Evolutionary conservation across 768 basidiomycete genomes (phyloP).

Genomic region (Butyriboletus loyo): DNA sequence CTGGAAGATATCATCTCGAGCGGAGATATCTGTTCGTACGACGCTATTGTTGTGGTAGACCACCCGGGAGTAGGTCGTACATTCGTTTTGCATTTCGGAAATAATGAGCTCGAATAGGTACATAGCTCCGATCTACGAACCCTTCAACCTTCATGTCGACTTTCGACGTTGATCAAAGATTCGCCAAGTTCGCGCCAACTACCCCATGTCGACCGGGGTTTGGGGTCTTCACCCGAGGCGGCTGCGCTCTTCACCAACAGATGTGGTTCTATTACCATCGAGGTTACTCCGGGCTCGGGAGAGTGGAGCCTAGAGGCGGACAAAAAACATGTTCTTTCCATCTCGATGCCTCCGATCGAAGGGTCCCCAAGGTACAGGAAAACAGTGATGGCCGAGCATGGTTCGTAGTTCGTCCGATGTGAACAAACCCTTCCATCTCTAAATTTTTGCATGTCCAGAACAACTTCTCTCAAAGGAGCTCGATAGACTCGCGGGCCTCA

Average conservation of each 20-base stretch:
- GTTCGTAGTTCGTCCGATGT: constrained; percentile 36
- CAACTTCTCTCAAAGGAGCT: constrained; percentile 48
- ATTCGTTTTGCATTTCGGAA: neutral
- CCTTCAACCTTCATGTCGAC: constrained; percentile 49
- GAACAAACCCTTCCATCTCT: neutral
- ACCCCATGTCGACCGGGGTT: constrained; percentile 48
- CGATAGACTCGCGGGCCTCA: constrained; percentile 41
- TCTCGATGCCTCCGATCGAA: constrained; percentile 51
- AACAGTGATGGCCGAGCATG: constrained; percentile 47
- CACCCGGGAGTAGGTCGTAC: constrained; percentile 63
- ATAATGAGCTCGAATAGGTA: constrained; percentile 40
- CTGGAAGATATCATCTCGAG: constrained; percentile 43
- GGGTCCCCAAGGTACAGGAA: constrained; percentile 45
- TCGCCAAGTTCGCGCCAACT: constrained; percentile 59
- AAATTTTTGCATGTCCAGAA: constrained; percentile 32
- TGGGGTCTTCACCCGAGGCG: constrained; percentile 33
- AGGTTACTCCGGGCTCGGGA: constrained; percentile 39
- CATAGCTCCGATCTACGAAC: constrained; percentile 74
- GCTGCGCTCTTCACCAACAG: constrained; percentile 44
- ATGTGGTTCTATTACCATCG: constrained; percentile 52
- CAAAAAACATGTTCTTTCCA: constrained; percentile 53
- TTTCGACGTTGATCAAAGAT: constrained; percentile 45
- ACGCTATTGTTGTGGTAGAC: constrained; percentile 64
- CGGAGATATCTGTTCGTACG: constrained; percentile 56
- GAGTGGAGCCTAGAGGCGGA: constrained; percentile 35